Evolutionary conservation across 2,329 filamentous ascomycete species (phyloP).

Genomic region (Diaporthe sp.): DNA sequence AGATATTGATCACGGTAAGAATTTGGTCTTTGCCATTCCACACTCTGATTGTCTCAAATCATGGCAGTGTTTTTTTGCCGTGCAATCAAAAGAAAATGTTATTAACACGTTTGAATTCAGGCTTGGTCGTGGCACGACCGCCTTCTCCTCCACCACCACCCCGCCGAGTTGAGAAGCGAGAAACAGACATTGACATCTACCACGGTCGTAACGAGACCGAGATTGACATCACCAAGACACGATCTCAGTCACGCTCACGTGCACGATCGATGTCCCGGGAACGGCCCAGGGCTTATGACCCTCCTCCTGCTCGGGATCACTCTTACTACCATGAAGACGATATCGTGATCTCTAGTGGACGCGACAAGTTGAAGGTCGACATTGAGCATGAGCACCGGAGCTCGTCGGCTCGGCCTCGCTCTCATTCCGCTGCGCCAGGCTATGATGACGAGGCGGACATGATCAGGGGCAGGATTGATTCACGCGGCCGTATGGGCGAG

Average conservation of each 20-base stretch:
- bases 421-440: slow-evolving; percentile 63
- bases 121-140: slow-evolving; percentile 60
- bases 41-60: too few species aligned
- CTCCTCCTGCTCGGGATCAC: slow-evolving; percentile 56
- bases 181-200: slow-evolving; percentile 74
- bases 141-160: slow-evolving; percentile 64
- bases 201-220: slow-evolving; percentile 67
- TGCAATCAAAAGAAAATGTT: background rate
- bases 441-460: slow-evolving; percentile 78
- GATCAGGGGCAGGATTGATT: slow-evolving; percentile 66
- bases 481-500: slow-evolving; percentile 77
- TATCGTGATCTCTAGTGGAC: slow-evolving; percentile 71
- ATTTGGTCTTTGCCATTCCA: background rate
- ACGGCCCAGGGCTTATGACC: slow-evolving; percentile 44
- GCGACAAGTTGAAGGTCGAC: slow-evolving; percentile 60
- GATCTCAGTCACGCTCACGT: slow-evolving; percentile 55
- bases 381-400: slow-evolving; percentile 52
- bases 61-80: too few species aligned
- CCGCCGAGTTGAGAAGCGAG: slow-evolving; percentile 60
- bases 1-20: slow-evolving; percentile 87
- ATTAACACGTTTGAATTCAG: slow-evolving; percentile 48
- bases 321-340: slow-evolving; percentile 71
- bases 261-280: slow-evolving; percentile 53
- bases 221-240: slow-evolving; percentile 65
- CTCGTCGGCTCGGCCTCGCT: slow-evolving; percentile 59